Percentiles rank a stretch among this genome's conserved stretches.
Conservation (phyloP, 2,329 filamentous ascomycete genomes). For the Blastomyces emzantsi region DNA sequence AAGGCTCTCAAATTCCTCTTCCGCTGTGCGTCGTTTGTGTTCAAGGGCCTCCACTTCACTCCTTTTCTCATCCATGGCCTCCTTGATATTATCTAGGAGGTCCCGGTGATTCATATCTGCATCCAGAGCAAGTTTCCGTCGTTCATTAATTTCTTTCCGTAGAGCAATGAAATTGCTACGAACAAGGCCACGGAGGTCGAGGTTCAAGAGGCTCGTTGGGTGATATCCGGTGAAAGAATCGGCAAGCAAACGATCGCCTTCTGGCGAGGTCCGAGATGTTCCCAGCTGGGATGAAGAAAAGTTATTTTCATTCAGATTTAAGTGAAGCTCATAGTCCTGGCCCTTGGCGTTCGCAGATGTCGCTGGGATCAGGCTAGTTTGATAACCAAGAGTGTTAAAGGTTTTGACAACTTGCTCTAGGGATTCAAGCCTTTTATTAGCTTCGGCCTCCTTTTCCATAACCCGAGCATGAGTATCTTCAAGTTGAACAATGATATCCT, state of each 20-base stretch:
- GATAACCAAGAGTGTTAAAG: constrained; percentile 91
- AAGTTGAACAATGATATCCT: constrained; percentile 62
- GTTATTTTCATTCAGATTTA: constrained; percentile 73
- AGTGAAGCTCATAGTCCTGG: constrained; percentile 70
- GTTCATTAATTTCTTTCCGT: constrained; percentile 85
- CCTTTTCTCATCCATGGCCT: constrained; percentile 92
- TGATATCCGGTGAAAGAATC: constrained; percentile 82
- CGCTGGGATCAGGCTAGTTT: constrained; percentile 79
- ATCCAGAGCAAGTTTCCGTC: constrained; percentile 71
- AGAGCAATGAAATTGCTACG: constrained; percentile 69
- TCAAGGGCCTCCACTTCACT: constrained; percentile 87
- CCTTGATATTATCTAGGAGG: constrained; percentile 85
- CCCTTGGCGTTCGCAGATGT: constrained; percentile 80
- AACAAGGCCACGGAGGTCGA: constrained; percentile 75
- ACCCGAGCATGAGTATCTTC: constrained; percentile 80
- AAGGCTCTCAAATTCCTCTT: constrained; percentile 89
- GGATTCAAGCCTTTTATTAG: constrained; percentile 76
- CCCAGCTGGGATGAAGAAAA: constrained; percentile 57
- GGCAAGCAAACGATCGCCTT: constrained; percentile 69
- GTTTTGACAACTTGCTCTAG: constrained; percentile 82
- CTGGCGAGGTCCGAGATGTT: constrained; percentile 39
- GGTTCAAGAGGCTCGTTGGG: constrained; percentile 75
- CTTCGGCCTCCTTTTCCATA: constrained; percentile 79
- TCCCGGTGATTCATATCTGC: constrained; percentile 93
- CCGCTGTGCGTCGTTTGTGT: constrained; percentile 76